These are phyloP conservation scores for Tilletia indica DNA, from an alignment of 1,284 basidiomycete species.

Conservation along the genomic window DNA sequence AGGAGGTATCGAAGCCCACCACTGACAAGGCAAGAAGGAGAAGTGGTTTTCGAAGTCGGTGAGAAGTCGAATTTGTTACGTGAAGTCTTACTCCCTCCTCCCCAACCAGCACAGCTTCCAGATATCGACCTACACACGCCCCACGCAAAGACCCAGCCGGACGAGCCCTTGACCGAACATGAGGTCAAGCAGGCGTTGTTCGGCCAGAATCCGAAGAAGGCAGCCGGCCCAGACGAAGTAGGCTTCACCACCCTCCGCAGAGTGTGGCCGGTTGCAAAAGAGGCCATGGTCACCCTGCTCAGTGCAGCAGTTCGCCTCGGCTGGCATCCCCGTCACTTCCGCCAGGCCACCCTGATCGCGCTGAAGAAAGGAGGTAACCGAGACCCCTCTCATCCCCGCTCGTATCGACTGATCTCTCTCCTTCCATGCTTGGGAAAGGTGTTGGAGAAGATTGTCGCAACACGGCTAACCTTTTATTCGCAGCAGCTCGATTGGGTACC, in stretches of 20 bases:
- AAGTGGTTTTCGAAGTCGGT: neutral
- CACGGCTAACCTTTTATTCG: neutral
- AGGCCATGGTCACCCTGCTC: neutral
- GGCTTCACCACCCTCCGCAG: too few relatives aligned
- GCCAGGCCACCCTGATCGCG: neutral
- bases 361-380: neutral
- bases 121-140: too few relatives aligned
- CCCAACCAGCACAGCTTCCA: too few relatives aligned
- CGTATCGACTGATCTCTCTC: neutral
- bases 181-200: neutral
- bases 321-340: neutral
- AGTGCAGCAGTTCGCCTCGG: neutral
- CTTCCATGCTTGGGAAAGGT: neutral
- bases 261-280: too few relatives aligned
- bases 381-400: neutral
- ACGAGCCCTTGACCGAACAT: neutral
- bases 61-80: neutral
- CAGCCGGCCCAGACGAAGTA: too few relatives aligned
- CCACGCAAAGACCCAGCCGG: neutral
- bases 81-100: neutral
- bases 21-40: neutral
- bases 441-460: slow-evolving; percentile 11
- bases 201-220: neutral
- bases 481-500: neutral
- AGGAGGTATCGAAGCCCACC: neutral